These are phyloP conservation scores for Agrocybe praecox DNA, from an alignment of 768 basidiomycete genomes.

Conservation along the genomic window DNA sequence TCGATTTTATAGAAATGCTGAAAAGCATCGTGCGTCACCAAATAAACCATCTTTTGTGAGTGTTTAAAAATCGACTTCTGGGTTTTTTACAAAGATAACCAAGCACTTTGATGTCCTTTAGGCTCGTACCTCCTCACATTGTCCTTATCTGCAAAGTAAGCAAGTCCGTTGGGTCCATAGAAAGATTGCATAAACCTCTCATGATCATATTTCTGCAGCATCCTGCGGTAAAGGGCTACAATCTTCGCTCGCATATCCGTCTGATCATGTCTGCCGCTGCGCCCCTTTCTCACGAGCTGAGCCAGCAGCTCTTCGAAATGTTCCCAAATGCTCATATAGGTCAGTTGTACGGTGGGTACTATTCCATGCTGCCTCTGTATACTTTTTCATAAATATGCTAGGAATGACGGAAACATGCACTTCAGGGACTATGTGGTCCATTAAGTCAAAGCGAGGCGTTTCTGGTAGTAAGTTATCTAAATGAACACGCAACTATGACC, in stretches of 20 bases:
- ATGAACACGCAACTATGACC: too few species aligned
- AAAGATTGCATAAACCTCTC: not conserved
- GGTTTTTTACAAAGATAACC: too few species aligned
- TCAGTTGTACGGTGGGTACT: constrained; percentile 53
- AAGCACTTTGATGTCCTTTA: too few species aligned
- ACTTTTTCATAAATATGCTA: too few species aligned
- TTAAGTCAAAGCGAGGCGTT: constrained; percentile 47
- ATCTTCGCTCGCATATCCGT: constrained; percentile 43
- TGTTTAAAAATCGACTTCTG: too few species aligned
- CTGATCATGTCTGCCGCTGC: constrained; percentile 58
- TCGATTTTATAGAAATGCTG: constrained; percentile 10
- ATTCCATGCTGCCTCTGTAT: too few species aligned
- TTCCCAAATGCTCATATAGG: constrained; percentile 58
- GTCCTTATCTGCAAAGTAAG: constrained; percentile 59
- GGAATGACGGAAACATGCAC: constrained; percentile 72
- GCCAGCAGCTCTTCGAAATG: constrained; percentile 46
- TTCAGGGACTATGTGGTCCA: constrained; percentile 49
- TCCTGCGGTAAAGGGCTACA: constrained; percentile 52
- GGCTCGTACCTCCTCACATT: constrained; percentile 60
- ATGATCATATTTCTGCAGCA: constrained; percentile 34
- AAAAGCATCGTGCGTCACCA: constrained; percentile 8
- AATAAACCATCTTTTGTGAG: constrained; percentile 3
- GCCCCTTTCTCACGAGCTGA: constrained; percentile 57
- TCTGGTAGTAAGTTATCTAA: constrained; percentile 62
- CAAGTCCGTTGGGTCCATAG: not conserved